Evolutionary conservation across 805 yeast genomes (phyloP).

Genomic region (Allodekkera sacchari): DNA sequence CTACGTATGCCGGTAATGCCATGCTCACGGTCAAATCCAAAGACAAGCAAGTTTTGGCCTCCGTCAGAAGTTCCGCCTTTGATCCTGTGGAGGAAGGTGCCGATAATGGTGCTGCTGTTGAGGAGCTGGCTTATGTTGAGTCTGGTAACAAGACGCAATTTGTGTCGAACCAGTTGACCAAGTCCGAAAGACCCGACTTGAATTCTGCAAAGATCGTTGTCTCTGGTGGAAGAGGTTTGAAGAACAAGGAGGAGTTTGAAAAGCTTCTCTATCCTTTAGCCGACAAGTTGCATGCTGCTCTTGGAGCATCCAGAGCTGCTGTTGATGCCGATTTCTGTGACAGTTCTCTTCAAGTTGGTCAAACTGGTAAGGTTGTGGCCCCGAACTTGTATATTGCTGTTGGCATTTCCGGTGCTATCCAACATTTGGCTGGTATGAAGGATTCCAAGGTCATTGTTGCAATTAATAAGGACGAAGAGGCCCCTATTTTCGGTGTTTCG

Average conservation of each 20-base stretch:
- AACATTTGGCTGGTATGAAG: conserved; percentile 98
- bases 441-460: conserved; percentile 92
- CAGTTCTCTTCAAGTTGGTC: conserved; percentile 94
- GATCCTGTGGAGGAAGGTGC: conserved; percentile 27
- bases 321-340: conserved; percentile 95
- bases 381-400: conserved; percentile 91
- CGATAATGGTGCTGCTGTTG: conserved; percentile 32
- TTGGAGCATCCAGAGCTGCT: conserved; percentile 97
- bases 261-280: conserved; percentile 75
- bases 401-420: conserved; percentile 96
- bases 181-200: conserved; percentile 85
- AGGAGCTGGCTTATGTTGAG: conserved; percentile 35
- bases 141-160: conserved; percentile 43
- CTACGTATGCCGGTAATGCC: conserved; percentile 95
- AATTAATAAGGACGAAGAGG: conserved; percentile 88
- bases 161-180: conserved; percentile 66
- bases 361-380: conserved; percentile 96
- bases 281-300: conserved; percentile 75
- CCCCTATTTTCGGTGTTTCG: conserved; percentile 87
- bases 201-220: conserved; percentile 76
- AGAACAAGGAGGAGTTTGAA: conserved; percentile 83
- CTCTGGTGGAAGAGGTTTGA: conserved; percentile 91
- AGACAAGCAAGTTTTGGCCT: conserved; percentile 58
- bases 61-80: conserved; percentile 85
- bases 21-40: conserved; percentile 67